Base-by-base conservation (phyloP, 2,329 filamentous ascomycete species). In the Botrytis paeoniae region DNA sequence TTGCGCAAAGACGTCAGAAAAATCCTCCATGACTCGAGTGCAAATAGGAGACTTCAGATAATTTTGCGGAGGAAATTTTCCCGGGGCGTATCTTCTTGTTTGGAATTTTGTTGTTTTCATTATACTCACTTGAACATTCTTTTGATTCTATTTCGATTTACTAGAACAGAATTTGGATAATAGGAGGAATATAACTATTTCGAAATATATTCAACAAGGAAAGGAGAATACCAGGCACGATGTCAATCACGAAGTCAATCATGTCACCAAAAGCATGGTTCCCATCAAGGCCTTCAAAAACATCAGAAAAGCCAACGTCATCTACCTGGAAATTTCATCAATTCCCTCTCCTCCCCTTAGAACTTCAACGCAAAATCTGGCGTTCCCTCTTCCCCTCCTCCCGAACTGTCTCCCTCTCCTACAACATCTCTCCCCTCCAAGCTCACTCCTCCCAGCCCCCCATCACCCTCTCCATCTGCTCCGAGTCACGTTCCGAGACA, bases 401-500 rank as follows among this genome's bases (percentile, higher is more conserved):
- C 9, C 37, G 70, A 14, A 72, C 51, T 32, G 45, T 72, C 39
- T 35, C 41, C 22, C 70, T 72, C 37, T 68, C 51, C 22, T 59
- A 41, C 29, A 72, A 57, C 25, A 51, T 45, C 29, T 29, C 41
- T 12, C 22, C 70, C 48, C 16, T 22, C 29, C 35, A 72, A 59
- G 62, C 62, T 25, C 5, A 20, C 12, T 60, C 29, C 7, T 29
- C 62, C 0, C 62, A 48, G 16, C 70, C 62, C 10, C 70, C 70
- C n/a, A 39, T 45, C 18, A 72, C 70, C 14, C 61, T 72, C 16
- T 37, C n/a, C 1, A 59, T 72, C 22, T 72, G 70, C 25, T 7
- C 29, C 2, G 70, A 72, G 60, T 72, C 70, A 60, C 70, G 70
- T 68, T 63, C 48, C 22, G 70, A 72, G n/a, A 72, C 70, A 29